Base-by-base conservation (phyloP, 805 yeast species). In the Limtongia smithiae region DNA sequence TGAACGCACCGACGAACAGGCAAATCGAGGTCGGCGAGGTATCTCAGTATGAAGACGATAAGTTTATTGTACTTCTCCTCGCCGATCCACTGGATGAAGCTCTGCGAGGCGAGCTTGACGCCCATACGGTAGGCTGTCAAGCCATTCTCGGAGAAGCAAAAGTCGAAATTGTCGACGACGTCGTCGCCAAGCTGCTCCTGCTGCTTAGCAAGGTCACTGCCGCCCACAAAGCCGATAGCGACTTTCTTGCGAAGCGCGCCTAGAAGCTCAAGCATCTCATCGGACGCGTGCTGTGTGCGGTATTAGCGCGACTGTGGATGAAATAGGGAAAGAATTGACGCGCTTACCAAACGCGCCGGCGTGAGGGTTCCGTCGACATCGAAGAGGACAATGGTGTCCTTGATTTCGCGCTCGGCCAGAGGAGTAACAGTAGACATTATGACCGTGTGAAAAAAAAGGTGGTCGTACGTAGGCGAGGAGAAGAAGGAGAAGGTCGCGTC, bases 341-440 rank as follows among this genome's bases (percentile, higher is more conserved):
- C 15, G 40, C 59, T 20, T 47, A 55, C 60, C 68, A 82, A 79
- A 77, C 99, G 88, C 48, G 98, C 97, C 60, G 97, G 98, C 36
- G 97, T 91, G 70, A 93, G 78, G 50, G 99, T 93, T 60, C 97
- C 98, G 69, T 93, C 99, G 60, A 93, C 99, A 65, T 93, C 99
- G 72, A 93, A 93, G 59, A 93, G 81, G 60, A 87, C 95, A 65
- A 93, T 76, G 57, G 87, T 84, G 62, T 87, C 83, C 67, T 68
- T 67, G 50, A 57, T 55, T 42, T 95, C 95, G 60, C 82, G 76
- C 73, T 86, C 85, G 70, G 81, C 82, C 67, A 84, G 73, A 34
- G 87, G 70, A 15, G 17, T 12, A 37, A 51, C 8, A 22, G 15
- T 25, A 18, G 57, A 37, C 57, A 52, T 52, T 24, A 12, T 49